These are phyloP conservation scores for Spiraea crenata DNA, from an alignment of 331 rosid genomes.

Conservation along the genomic window DNA sequence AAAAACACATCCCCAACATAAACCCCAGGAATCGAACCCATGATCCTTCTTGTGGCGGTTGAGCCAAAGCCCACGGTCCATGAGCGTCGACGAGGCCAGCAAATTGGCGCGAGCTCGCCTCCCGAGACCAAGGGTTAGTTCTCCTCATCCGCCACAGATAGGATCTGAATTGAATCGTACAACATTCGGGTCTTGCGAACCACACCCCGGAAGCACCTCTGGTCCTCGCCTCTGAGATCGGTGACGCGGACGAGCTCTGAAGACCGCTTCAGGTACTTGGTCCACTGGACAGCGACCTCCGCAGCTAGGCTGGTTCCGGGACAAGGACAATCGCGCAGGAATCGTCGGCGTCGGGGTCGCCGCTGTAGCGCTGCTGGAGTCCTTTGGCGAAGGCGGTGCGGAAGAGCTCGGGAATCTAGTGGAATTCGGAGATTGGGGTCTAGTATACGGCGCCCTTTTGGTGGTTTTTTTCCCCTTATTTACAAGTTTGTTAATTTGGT, in stretches of 20 bases:
- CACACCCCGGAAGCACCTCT: slow-evolving; percentile 48
- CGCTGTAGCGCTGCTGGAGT: slow-evolving; percentile 16
- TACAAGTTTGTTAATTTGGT: too few species aligned
- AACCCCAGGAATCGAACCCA: slow-evolving; percentile 85
- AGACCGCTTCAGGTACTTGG: slow-evolving; percentile 36
- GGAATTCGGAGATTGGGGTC: too few species aligned
- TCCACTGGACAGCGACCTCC: slow-evolving; percentile 24
- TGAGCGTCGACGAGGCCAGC: slow-evolving; percentile 57
- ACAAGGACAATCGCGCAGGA: slow-evolving; percentile 65
- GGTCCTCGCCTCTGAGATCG: slow-evolving; percentile 53
- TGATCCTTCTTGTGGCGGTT: slow-evolving; percentile 92
- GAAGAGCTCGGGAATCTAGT: slow-evolving; percentile 65
- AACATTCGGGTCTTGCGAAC: slow-evolving; percentile 69
- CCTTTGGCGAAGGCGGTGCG: slow-evolving; percentile 49
- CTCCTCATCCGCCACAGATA: slow-evolving; percentile 47
- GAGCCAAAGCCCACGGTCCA: slow-evolving; percentile 65
- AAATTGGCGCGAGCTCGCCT: slow-evolving; percentile 55
- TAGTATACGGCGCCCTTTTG: too few species aligned
- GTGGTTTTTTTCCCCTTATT: not conserved
- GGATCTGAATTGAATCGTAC: slow-evolving; percentile 62
- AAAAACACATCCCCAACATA: slow-evolving; percentile 77
- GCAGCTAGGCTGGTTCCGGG: slow-evolving; percentile 32
- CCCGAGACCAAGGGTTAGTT: slow-evolving; percentile 18
- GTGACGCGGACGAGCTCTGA: slow-evolving; percentile 78
- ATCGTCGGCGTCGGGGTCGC: slow-evolving; percentile 28